A percentile compares a stretch with the other conserved stretches of the same genome.
phyloP scores from a whole-genome alignment of 2,329 filamentous ascomycete species.

The Monilinia polystroma region DNA sequence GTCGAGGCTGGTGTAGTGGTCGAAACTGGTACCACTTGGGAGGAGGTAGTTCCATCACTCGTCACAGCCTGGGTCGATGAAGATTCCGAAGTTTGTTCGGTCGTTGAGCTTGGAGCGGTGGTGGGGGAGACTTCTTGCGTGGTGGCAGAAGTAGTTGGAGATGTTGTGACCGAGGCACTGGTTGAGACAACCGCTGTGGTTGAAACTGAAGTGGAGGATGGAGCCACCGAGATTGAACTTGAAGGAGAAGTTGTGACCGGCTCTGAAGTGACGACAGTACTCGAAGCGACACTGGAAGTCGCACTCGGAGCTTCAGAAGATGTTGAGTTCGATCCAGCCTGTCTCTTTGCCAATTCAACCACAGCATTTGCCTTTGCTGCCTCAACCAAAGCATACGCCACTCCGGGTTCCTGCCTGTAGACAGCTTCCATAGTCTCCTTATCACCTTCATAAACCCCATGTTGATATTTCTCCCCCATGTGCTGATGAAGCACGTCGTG shows the following conservation, averaged over 20 bases:
- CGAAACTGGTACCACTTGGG: slow-evolving; percentile 11
- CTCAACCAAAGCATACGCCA: slow-evolving; percentile 62
- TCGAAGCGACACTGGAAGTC: slow-evolving; percentile 15
- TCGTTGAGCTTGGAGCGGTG: not conserved
- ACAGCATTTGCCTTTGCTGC: slow-evolving; percentile 46
- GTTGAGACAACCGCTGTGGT: slow-evolving; percentile 11
- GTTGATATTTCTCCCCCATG: slow-evolving; percentile 61
- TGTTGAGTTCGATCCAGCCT: slow-evolving; percentile 40
- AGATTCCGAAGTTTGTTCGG: not conserved
- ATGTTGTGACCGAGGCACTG: not conserved
- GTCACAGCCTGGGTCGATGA: slow-evolving; percentile 12
- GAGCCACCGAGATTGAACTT: slow-evolving; percentile 13
- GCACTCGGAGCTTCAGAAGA: slow-evolving; percentile 4
- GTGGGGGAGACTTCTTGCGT: not conserved
- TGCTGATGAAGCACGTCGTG: slow-evolving; percentile 66
- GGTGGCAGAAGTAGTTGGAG: slow-evolving; percentile 4
- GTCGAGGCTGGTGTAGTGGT: slow-evolving; percentile 20
- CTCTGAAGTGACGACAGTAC: slow-evolving; percentile 6
- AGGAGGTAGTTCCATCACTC: slow-evolving; percentile 9
- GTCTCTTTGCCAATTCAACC: slow-evolving; percentile 57
- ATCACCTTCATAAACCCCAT: slow-evolving; percentile 67
- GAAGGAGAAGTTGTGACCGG: not conserved
- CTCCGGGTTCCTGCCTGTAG: slow-evolving; percentile 57
- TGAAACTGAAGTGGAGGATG: slow-evolving; percentile 13
- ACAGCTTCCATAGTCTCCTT: slow-evolving; percentile 62